A percentile compares a stretch with the other conserved stretches of the same genome.
phyloP scores from a whole-genome alignment of 2,329 filamentous ascomycete genomes.

The Pseudocercospora macadamiae region DNA sequence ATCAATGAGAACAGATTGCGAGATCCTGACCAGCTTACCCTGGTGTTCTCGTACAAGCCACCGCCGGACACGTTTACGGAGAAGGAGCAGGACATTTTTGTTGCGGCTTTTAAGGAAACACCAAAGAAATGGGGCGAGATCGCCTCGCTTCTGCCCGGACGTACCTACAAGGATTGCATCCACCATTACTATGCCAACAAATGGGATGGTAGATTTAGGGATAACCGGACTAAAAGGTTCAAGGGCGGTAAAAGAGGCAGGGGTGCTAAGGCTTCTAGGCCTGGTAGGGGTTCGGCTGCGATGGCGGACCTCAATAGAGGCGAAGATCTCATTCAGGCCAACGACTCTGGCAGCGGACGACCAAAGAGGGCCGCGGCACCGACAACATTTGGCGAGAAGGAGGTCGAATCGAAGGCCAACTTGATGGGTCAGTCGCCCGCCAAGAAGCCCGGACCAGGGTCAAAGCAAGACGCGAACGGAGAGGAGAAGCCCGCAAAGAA shows the following conservation, averaged over 20 bases:
- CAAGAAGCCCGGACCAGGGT: slow-evolving; percentile 38
- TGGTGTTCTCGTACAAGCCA: slow-evolving; percentile 71
- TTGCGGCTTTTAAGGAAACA: slow-evolving; percentile 72
- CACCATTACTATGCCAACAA: slow-evolving; percentile 85
- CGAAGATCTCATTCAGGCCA: slow-evolving; percentile 38
- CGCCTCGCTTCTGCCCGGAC: slow-evolving; percentile 66
- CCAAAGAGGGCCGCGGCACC: slow-evolving; percentile 64
- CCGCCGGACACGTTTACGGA: slow-evolving; percentile 74
- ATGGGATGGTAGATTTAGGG: slow-evolving; percentile 74
- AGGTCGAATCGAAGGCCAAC: slow-evolving; percentile 63
- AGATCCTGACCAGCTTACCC: slow-evolving; percentile 67
- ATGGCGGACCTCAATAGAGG: slow-evolving; percentile 64
- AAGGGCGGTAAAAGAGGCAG: slow-evolving; percentile 36
- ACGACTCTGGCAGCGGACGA: slow-evolving; percentile 52
- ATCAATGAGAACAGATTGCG: slow-evolving; percentile 68
- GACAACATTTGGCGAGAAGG: slow-evolving; percentile 70
- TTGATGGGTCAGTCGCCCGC: slow-evolving; percentile 59
- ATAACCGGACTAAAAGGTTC: slow-evolving; percentile 64
- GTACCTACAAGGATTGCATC: slow-evolving; percentile 78
- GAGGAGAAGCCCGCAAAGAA: slow-evolving; percentile 41
- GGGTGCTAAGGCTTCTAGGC: slow-evolving; percentile 53
- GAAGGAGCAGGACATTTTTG: slow-evolving; percentile 71
- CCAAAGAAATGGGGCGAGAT: slow-evolving; percentile 84
- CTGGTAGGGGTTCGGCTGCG: slow-evolving; percentile 57
- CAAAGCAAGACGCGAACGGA: slow-evolving; percentile 33